Evolutionary conservation across 768 basidiomycete species (phyloP).

Genomic region (Phlegmacium glaucopus): DNA sequence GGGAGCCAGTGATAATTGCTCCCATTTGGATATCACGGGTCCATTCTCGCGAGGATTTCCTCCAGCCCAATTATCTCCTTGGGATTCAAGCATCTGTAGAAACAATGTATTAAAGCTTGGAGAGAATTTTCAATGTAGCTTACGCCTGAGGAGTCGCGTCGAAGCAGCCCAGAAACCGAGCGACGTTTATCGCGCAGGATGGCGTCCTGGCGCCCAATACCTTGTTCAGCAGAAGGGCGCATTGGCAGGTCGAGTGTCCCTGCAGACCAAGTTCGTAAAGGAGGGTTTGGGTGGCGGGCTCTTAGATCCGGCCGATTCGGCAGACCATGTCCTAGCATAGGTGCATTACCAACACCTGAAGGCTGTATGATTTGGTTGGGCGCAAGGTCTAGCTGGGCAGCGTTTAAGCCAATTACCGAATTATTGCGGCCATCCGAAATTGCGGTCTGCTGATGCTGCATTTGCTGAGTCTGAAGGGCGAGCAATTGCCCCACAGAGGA

Average conservation of each 20-base stretch:
- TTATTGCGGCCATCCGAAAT: constrained; percentile 36
- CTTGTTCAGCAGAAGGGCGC: constrained; percentile 47
- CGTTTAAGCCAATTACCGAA: constrained; percentile 36
- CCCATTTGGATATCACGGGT: constrained; percentile 92
- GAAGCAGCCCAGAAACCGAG: constrained; percentile 63
- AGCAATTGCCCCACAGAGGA: constrained; percentile 85
- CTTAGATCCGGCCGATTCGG: constrained; percentile 66
- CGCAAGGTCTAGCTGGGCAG: constrained; percentile 45
- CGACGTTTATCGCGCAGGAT: constrained; percentile 67
- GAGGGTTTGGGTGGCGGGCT: constrained; percentile 63
- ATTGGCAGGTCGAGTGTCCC: constrained; percentile 74
- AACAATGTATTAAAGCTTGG: constrained; percentile 4
- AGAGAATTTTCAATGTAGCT: constrained; percentile 22
- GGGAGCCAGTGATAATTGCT: constrained; percentile 80
- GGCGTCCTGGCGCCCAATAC: constrained; percentile 40
- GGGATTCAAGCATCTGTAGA: constrained; percentile 49
- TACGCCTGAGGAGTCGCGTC: constrained; percentile 75
- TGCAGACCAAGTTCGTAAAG: constrained; percentile 82
- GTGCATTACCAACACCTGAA: constrained; percentile 33
- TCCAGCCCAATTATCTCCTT: constrained; percentile 53
- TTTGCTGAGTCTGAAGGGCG: constrained; percentile 72
- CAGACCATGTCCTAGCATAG: constrained; percentile 54
- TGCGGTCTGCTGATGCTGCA: constrained; percentile 38
- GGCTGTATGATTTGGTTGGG: constrained; percentile 45
- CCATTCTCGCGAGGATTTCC: constrained; percentile 65